Percentiles rank a stretch among this genome's conserved stretches.
phyloP scores from a whole-genome alignment of 1,284 basidiomycete species.

The Malassezia brasiliensis region DNA sequence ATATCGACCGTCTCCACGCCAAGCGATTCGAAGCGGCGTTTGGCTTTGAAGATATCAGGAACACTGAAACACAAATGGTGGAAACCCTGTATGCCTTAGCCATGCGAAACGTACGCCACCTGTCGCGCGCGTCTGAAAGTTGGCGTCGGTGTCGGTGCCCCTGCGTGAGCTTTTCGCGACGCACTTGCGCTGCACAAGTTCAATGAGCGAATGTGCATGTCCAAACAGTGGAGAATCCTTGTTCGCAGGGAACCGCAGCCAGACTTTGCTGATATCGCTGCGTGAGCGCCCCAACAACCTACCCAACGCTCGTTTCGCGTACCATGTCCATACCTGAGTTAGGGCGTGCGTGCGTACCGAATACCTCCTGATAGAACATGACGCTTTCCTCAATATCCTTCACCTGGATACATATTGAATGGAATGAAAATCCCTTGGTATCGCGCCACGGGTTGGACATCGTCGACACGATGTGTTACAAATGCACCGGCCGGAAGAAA shows the following conservation, averaged over 20 bases:
- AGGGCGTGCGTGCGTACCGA: constrained; percentile 2
- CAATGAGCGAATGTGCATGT: constrained; percentile 2
- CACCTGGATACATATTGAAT: constrained; percentile 16
- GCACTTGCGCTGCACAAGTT: constrained; percentile 14
- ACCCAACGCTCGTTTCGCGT: constrained; percentile 10
- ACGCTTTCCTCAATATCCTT: constrained; percentile 12
- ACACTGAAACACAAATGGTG: constrained; percentile 18
- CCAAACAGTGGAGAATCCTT: constrained; percentile 6
- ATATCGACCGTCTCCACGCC: constrained; percentile 18
- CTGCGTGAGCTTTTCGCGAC: constrained; percentile 4
- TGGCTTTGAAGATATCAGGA: constrained; percentile 18
- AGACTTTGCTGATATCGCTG: constrained; percentile 13
- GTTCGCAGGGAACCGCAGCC: constrained; percentile 13
- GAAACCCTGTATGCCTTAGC: constrained; percentile 8
- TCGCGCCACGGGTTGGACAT: constrained; percentile 18
- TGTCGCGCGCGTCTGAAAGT: not conserved
- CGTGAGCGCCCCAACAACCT: not conserved
- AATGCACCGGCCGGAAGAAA: too few relatives aligned
- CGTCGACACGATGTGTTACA: not conserved
- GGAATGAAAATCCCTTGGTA: constrained; percentile 15
- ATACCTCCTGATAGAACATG: constrained; percentile 16
- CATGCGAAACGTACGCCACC: not conserved
- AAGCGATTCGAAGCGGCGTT: constrained; percentile 10
- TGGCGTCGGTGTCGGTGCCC: constrained; percentile 15
- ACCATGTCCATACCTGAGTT: constrained; percentile 12